These are phyloP conservation scores for Amphirosellinia nigrospora DNA, from an alignment of 495 filamentous ascomycete species.

Conservation along the genomic window DNA sequence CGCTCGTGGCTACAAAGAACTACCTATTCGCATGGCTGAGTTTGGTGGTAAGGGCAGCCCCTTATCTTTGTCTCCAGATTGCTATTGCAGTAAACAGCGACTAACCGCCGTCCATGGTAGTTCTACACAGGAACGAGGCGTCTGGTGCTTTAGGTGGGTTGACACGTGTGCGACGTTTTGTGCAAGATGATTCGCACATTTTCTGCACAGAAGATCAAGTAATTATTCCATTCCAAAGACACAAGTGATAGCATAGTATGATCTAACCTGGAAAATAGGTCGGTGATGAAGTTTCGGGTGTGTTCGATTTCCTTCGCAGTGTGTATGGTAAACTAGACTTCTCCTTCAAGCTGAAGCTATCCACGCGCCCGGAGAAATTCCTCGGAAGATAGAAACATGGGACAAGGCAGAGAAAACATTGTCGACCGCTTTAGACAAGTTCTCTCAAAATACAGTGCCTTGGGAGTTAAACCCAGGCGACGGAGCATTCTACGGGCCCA, in stretches of 20 bases:
- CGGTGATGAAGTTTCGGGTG: slow-evolving; percentile 77
- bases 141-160: slow-evolving; percentile 89
- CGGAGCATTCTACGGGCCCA: slow-evolving; percentile 95
- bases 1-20: slow-evolving; percentile 82
- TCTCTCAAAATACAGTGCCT: slow-evolving; percentile 62
- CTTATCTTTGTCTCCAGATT: background rate
- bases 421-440: slow-evolving; percentile 76
- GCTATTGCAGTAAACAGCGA: background rate
- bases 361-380: slow-evolving; percentile 90
- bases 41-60: slow-evolving; percentile 65
- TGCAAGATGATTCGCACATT: slow-evolving; percentile 95
- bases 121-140: slow-evolving; percentile 92
- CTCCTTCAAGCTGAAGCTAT: slow-evolving; percentile 94
- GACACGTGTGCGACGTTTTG: slow-evolving; percentile 89
- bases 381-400: slow-evolving; percentile 91
- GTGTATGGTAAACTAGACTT: slow-evolving; percentile 93
- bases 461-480: slow-evolving; percentile 94
- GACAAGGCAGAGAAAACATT: slow-evolving; percentile 81
- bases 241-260: background rate
- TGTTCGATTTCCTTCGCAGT: slow-evolving; percentile 84
- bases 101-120: slow-evolving; percentile 2
- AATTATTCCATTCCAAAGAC: background rate
- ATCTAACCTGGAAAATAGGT: slow-evolving; percentile 56
- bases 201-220: slow-evolving; percentile 74
- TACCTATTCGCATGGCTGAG: slow-evolving; percentile 89